Evolutionary conservation across 1,284 basidiomycete species (phyloP), one percentile per base, ranked within the genome.

Genomic region (Phellinidium pouzarii): DNA sequence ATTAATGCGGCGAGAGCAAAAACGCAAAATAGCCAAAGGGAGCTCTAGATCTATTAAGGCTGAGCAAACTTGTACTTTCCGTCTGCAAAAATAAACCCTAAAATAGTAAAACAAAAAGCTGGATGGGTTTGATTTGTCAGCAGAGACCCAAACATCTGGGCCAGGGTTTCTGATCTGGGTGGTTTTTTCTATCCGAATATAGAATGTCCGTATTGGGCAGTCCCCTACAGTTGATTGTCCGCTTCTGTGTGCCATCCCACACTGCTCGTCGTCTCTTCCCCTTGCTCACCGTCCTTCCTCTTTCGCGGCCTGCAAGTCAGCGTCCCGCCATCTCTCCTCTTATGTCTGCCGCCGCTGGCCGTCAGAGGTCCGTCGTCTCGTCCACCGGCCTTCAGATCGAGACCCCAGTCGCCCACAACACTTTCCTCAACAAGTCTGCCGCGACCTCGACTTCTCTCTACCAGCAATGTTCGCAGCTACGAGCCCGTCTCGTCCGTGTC

Each of bases 341-440:
- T 57, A 87, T 87, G 84, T 75, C 82, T 71, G 74, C 77, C 62
- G 77, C 76, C 69, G 77, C 85, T 64, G 81, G 77, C 68, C 84
- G 87, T 67, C 89, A 89, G 84, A 90, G 88, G 73, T 87, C 84
- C 50, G 79, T 89, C 62, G 75, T 82, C 54, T 82, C 84, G 56
- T 77, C 74, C 59, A 69, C 76, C 48, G 81, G 76, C 59, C 76
- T 87, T 50, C 74, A 78, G 45, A 85, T 87, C 66, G 86, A 88
- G 63, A 79, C 77, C 17, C 86, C 84, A 51, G 74, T 87, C 62
- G 82, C 80, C 59, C 79, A 82, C 66, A 88, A 86, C 73, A 87
- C 83, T 50, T 83, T 89, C 59, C 86, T 91, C 74, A 91, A 91
- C 73, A 88, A 90, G 69, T 75, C 86, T 51, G 87, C 88, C 27